A percentile compares a stretch with the other conserved stretches of the same genome.
These are phyloP conservation scores for Trichosanthes truncata DNA, from an alignment of 306 rosid species.

Conservation along the genomic window DNA sequence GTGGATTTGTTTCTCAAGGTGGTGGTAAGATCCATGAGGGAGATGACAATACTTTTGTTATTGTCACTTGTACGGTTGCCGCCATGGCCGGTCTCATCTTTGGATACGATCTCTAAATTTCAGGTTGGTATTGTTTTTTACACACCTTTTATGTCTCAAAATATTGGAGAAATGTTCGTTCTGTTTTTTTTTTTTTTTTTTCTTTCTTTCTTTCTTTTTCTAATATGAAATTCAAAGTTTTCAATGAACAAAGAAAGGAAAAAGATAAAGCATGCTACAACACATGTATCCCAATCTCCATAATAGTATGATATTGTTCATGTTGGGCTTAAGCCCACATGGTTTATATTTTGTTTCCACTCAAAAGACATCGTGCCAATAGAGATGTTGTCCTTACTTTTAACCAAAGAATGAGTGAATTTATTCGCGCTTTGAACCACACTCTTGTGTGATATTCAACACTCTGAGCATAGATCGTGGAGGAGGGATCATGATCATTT, in stretches of 20 bases:
- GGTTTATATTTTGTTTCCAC: no score
- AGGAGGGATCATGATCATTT: no score
- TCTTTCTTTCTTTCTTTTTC: background rate
- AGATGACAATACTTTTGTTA: conserved; percentile 14
- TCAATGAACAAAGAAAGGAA: background rate
- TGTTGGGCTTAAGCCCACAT: no score
- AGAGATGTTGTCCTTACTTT: no score
- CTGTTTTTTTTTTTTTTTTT: no score
- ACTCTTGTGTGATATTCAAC: no score
- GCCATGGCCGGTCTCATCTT: conserved; percentile 44
- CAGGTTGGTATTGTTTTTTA: conserved; percentile 10
- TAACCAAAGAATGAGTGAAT: no score
- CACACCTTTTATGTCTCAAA: background rate
- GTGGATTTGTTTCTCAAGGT: conserved; percentile 11
- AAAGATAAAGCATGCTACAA: background rate
- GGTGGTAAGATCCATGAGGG: conserved; percentile 22
- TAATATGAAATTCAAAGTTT: background rate
- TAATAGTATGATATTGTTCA: background rate
- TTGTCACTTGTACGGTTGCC: conserved; percentile 29
- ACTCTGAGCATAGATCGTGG: no score
- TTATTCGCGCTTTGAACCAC: no score
- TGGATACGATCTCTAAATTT: conserved; percentile 36
- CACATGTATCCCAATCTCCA: background rate
- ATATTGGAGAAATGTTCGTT: no score
- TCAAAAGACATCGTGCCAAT: background rate